A percentile compares a stretch with the other conserved stretches of the same genome.
These are phyloP conservation scores for Chenopodium album DNA, from an alignment of 148 eudicot species.

Conservation along the genomic window DNA sequence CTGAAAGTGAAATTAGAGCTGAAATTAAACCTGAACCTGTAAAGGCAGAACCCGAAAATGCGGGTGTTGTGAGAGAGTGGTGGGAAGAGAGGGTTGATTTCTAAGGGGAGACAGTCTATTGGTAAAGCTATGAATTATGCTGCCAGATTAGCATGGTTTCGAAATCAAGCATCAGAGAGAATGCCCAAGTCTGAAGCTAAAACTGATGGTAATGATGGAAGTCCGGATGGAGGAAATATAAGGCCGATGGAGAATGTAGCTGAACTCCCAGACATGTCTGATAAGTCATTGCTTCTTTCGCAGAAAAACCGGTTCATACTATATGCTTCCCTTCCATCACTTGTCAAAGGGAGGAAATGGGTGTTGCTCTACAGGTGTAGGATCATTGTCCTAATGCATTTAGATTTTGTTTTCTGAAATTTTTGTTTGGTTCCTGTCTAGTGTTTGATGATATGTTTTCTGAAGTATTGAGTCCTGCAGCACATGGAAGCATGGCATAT, in stretches of 20 bases:
- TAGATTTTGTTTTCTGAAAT: not conserved
- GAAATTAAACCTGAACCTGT: constrained; percentile 33
- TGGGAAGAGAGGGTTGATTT: constrained; percentile 64
- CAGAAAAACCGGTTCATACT: constrained; percentile 54
- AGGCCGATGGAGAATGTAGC: constrained; percentile 33
- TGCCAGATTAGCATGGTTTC: constrained; percentile 54
- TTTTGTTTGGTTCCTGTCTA: not conserved
- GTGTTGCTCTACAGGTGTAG: constrained; percentile 81
- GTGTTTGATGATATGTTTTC: not conserved
- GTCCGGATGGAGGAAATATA: constrained; percentile 35
- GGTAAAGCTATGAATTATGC: constrained; percentile 71
- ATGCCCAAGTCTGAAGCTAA: constrained; percentile 40
- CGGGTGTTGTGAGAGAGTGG: constrained; percentile 41
- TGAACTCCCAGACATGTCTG: constrained; percentile 72
- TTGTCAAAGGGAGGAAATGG: constrained; percentile 80
- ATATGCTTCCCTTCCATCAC: constrained; percentile 65
- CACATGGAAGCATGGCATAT: too few species aligned
- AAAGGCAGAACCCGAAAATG: constrained; percentile 22
- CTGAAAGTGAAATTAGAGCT: constrained; percentile 22
- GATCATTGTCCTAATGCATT: constrained; percentile 4
- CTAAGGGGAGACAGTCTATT: constrained; percentile 73
- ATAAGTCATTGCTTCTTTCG: constrained; percentile 70
- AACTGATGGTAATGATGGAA: constrained; percentile 34
- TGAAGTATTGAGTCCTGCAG: not conserved
- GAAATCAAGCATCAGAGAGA: constrained; percentile 45